Base-by-base conservation (phyloP, 2,329 filamentous ascomycete genomes). In the Ophiostoma ulmi region DNA sequence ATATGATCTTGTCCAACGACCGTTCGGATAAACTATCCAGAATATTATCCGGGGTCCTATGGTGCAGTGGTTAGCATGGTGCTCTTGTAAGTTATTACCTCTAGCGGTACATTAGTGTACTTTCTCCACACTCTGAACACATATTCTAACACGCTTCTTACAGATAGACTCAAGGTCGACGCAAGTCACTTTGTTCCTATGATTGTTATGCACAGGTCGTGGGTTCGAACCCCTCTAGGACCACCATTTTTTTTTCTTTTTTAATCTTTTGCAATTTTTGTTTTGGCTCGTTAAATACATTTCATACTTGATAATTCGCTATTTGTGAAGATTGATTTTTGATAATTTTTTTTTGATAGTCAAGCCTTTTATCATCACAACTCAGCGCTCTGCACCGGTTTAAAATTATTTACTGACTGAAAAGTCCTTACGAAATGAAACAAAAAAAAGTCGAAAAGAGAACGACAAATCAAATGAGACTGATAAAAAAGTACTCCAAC, bases 21-120 rank as follows among this genome's bases (percentile, higher is more conserved):
- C 63, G 13, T 67, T 58, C 70, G 72, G 72, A 72, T 74, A 75
- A 74, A 75, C 72, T 70, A 70, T 70, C 48, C 38, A 65, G 26
- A 48, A 66, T 72, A 74, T 72, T 69, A 65, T 73, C 71, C 72
- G 74, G 38, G 63, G 73, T 74, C 74, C 74, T 75, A 75, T 75
- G 74, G 74, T 75, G 74, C 74, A 75, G 74, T 75, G 74, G 74
- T 75, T 75, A 75, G 74, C 74, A 75, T 74, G 73, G 74, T 75
- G 74, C 73, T 75, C 74, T 75, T 75, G 74, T 75, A 72, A 73
- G 74, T 73, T 31, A 10, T n/a, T 36, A 61, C 67, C 10, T 17
- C 44, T n/a, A 65, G 31, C 11, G 65, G 61, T 52, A 65, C 26
- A 31, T 36, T 5, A 2, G 2, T 11, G 61, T 36, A 36, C 35